A percentile compares a stretch with the other conserved stretches of the same genome.
These are phyloP conservation scores for Thraustotheca clavata DNA, from an alignment of 352 stramenopile genomes.

Conservation along the genomic window DNA sequence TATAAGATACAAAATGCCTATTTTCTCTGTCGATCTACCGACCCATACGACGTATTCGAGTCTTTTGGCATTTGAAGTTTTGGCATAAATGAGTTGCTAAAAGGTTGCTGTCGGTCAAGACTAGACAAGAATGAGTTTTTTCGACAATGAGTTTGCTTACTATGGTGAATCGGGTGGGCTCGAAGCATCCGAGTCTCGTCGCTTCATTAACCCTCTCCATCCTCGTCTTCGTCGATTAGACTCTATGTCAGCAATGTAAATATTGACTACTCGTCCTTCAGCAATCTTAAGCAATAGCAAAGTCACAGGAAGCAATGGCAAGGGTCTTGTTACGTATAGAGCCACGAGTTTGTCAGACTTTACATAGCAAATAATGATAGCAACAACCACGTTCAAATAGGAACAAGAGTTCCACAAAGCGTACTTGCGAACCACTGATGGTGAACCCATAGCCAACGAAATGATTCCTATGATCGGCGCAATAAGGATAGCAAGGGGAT, in stretches of 20 bases:
- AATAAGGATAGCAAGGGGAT: constrained; percentile 56
- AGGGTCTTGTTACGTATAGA: constrained; percentile 65
- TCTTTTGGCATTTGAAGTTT: background rate
- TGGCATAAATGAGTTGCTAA: background rate
- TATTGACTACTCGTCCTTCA: constrained; percentile 57
- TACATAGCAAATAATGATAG: constrained; percentile 49
- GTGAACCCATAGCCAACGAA: constrained; percentile 57
- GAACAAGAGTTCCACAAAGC: constrained; percentile 73
- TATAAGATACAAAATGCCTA: constrained; percentile 2
- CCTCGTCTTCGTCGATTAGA: constrained; percentile 57
- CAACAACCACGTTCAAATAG: constrained; percentile 63
- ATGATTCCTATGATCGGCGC: constrained; percentile 70
- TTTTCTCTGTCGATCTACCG: background rate
- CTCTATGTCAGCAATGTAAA: constrained; percentile 74
- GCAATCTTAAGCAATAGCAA: constrained; percentile 54
- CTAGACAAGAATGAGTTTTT: constrained; percentile 5
- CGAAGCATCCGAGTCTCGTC: constrained; percentile 63
- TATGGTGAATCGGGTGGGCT: constrained; percentile 22
- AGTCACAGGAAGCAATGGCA: constrained; percentile 61
- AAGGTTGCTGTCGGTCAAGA: too few relatives aligned
- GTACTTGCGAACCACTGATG: constrained; percentile 57
- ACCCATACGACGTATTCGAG: background rate
- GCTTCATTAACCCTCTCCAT: constrained; percentile 79
- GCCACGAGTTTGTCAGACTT: constrained; percentile 62
- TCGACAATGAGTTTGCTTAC: constrained; percentile 10